phyloP scores from a whole-genome alignment of 495 filamentous ascomycete genomes.

The Xylaria curta region DNA sequence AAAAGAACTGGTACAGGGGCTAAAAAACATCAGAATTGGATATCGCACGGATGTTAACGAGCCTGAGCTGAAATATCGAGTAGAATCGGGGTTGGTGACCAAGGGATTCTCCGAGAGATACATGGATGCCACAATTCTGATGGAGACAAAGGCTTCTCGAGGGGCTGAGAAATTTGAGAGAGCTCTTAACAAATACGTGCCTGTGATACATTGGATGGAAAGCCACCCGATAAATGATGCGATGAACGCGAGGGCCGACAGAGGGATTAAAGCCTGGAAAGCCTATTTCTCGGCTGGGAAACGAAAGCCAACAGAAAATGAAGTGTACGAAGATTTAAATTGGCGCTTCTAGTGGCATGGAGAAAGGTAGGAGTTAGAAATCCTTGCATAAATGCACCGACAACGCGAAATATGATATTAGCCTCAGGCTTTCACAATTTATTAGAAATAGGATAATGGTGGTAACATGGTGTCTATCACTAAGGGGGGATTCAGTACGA shows the following conservation, averaged over 20 bases:
- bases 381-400: not conserved
- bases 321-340: slow-evolving; percentile 4
- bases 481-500: not conserved
- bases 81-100: not conserved
- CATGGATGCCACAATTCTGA: not conserved
- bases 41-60: not conserved
- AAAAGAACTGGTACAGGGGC: not conserved
- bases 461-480: not conserved
- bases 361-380: not conserved
- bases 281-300: not conserved
- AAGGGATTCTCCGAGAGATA: not conserved
- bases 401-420: not conserved
- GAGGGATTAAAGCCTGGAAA: not conserved
- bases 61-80: not conserved
- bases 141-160: not conserved
- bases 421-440: not conserved
- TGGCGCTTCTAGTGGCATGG: not conserved
- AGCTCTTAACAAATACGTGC: not conserved
- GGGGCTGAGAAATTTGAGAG: not conserved
- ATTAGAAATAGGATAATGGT: not conserved
- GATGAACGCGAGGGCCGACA: not conserved
- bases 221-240: not conserved
- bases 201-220: not conserved
- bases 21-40: slow-evolving; percentile 4
- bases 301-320: not conserved